Evolutionary conservation across 1,139 yeast species (phyloP).

Genomic region (Debaryomycetaceae sp.): DNA sequence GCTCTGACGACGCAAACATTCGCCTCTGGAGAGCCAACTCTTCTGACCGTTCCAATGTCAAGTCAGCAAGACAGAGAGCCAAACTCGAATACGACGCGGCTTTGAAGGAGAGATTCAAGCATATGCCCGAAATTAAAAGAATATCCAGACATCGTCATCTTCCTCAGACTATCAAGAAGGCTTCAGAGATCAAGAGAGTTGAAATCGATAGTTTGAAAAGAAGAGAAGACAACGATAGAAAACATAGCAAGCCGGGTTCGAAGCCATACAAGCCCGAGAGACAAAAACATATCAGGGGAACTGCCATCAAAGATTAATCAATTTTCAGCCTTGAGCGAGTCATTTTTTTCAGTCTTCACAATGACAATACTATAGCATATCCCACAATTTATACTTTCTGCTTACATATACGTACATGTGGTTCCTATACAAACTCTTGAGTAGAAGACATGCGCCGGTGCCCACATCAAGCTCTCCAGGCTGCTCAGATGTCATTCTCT

Average conservation of each 20-base stretch:
- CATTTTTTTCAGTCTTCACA: neutral
- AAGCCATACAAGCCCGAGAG: slow-evolving; percentile 68
- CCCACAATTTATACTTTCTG: neutral
- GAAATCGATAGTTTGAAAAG: slow-evolving; percentile 72
- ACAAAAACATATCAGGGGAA: slow-evolving; percentile 80
- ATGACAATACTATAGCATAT: neutral
- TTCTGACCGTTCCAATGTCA: slow-evolving; percentile 76
- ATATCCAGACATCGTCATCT: slow-evolving; percentile 90
- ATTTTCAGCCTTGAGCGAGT: neutral
- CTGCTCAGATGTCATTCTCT: neutral
- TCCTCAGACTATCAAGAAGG: slow-evolving; percentile 83
- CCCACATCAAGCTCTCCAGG: no score
- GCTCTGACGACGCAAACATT: slow-evolving; percentile 95
- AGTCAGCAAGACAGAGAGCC: slow-evolving; percentile 74
- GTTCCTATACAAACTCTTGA: no score
- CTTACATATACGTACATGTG: no score
- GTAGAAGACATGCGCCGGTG: no score
- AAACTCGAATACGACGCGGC: slow-evolving; percentile 89
- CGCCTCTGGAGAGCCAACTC: slow-evolving; percentile 91
- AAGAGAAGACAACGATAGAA: slow-evolving; percentile 77
- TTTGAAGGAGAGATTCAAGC: slow-evolving; percentile 85
- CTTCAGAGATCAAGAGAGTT: slow-evolving; percentile 75
- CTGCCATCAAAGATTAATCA: slow-evolving; percentile 54
- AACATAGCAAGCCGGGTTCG: slow-evolving; percentile 69
- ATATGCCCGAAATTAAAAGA: slow-evolving; percentile 94